Conservation (phyloP, 2,329 filamentous ascomycete genomes). For the Fusarium annulatum region DNA sequence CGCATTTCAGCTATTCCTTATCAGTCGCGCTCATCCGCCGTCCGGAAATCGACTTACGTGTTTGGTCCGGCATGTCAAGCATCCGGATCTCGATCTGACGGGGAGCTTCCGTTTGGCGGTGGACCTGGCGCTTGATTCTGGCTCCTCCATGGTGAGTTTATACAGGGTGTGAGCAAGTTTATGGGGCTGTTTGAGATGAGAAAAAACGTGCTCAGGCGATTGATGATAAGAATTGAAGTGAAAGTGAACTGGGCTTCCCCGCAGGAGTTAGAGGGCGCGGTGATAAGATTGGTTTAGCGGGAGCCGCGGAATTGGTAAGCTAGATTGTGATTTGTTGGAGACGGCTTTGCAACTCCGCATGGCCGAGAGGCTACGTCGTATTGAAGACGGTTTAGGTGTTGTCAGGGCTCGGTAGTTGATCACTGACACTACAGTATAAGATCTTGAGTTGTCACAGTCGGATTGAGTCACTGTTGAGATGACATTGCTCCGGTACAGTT, state of each 20-base stretch:
- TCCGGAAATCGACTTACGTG: constrained; percentile 10
- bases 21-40: not conserved
- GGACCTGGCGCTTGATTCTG: not conserved
- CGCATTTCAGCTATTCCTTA: constrained; percentile 40
- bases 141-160: not conserved
- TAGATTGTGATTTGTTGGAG: not conserved
- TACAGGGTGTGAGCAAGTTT: not conserved
- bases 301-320: not conserved
- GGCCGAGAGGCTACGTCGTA: not conserved
- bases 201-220: constrained; percentile 10
- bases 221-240: constrained; percentile 3
- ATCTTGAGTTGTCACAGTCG: not conserved
- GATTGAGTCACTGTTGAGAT: too few relatives aligned
- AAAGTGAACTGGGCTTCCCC: constrained; percentile 17
- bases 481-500: rapidly evolving
- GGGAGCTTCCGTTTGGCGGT: constrained; percentile 19
- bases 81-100: constrained; percentile 27
- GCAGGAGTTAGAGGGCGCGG: constrained; percentile 18
- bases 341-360: not conserved
- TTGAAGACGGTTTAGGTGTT: not conserved
- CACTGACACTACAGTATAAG: too few relatives aligned
- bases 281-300: constrained; percentile 22
- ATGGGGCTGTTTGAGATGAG: not conserved
- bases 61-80: constrained; percentile 32
- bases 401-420: not conserved